A percentile compares a stretch with the other conserved stretches of the same genome.
Evolutionary conservation across 2,329 filamentous ascomycete genomes (phyloP).

Genomic region (Cladorrhinum sp.): DNA sequence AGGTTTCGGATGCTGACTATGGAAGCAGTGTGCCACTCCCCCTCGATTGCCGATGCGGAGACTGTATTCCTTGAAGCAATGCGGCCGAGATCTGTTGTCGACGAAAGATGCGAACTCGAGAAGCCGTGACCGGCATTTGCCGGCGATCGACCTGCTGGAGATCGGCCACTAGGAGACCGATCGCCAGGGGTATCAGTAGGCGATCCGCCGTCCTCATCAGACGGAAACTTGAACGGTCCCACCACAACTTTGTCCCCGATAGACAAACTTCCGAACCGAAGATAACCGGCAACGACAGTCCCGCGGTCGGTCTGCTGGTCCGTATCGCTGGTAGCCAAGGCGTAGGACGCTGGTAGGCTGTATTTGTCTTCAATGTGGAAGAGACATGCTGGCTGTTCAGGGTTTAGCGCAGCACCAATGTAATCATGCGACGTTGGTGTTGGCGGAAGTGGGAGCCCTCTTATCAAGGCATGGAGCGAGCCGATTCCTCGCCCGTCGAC

Average conservation of each 20-base stretch:
- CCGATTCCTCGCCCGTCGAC: constrained; percentile 81
- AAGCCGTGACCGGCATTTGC: constrained; percentile 42
- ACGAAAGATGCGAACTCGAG: constrained; percentile 52
- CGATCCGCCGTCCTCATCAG: constrained; percentile 51
- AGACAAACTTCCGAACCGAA: constrained; percentile 73
- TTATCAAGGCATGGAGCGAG: constrained; percentile 76
- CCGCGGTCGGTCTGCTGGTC: constrained; percentile 48
- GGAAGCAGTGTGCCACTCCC: constrained; percentile 75
- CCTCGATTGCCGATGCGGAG: constrained; percentile 51
- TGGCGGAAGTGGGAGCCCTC: constrained; percentile 67
- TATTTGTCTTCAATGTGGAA: constrained; percentile 95
- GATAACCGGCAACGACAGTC: constrained; percentile 78
- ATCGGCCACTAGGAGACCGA: constrained; percentile 36
- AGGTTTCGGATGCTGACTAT: constrained; percentile 87
- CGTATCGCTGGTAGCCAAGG: constrained; percentile 42
- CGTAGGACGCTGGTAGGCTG: constrained; percentile 63
- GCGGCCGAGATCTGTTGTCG: constrained; percentile 50
- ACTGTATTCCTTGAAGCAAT: constrained; percentile 52
- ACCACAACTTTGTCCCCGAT: constrained; percentile 76
- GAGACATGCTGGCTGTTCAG: constrained; percentile 59
- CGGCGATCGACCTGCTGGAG: constrained; percentile 28
- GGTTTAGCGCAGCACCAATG: constrained; percentile 53
- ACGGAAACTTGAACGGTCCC: constrained; percentile 64
- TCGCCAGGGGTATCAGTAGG: constrained; percentile 42
- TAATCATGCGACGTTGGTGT: constrained; percentile 52